Evolutionary conservation across 768 basidiomycete species (phyloP), one percentile per base, ranked within the genome.

Genomic region (Kwoniella sp.): DNA sequence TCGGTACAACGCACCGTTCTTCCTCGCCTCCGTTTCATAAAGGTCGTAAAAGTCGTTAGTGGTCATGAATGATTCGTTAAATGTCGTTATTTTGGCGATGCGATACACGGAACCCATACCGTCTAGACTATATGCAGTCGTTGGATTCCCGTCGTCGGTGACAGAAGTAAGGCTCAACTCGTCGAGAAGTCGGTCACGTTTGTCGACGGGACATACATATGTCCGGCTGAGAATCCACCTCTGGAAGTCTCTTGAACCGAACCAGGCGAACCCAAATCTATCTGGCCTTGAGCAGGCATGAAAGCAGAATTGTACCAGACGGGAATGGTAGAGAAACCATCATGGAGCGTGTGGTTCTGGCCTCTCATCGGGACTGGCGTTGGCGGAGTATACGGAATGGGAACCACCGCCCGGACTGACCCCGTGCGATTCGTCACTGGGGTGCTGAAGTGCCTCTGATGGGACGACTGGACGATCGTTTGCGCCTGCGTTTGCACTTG

Each of bases 281-380:
- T 9, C 41, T 45, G 41, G 15, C 41, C 41, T 45, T 8, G 17
- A 45, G 11, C 41, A 9, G 61, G 20, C 51, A 61, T 48, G 57
- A 65, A 65, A 20, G 50, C 53, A 13, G 56, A 31, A 41, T 65
- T 58, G 31, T 57, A 65, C 63, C 63, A 65, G 31, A 65, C 31
- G 13, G 63, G 63, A 20, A 65, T 34, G 26, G 15, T 54, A 0
- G 58, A 34, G 23, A 38, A 20, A 8, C 26, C 51, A 30, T 38
- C 26, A 7, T 38, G 26, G 4, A 58, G 8, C 4, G 57, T 47
- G 11, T 65, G 63, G n/a, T 65, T 65, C 38, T 65, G 63, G 5
- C 63, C 63, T 34, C 63, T n/a, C 11, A 65, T 55, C 5, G 56
- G 63, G 17, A 65, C 50, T 29, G 63, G 63, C 1, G 63, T 65